Evolutionary conservation across 73 alveolate species (phyloP).

Genomic region (Paramecium biaurelia): DNA sequence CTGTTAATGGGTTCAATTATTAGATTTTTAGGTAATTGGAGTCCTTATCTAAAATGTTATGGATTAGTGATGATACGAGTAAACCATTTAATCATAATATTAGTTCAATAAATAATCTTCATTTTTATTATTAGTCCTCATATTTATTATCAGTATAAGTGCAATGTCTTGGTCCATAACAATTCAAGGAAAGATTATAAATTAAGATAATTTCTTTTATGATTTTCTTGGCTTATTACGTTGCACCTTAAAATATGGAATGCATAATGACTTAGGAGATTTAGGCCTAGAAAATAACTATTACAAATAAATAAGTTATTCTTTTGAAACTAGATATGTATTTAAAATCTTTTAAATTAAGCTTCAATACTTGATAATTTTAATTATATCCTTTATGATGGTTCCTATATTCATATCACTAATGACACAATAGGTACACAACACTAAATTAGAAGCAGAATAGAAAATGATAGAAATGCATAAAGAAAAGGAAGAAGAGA

Average conservation of each 20-base stretch:
- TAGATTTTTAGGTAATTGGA: conserved; percentile 41
- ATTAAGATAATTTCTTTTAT: neutral
- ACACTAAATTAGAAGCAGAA: conserved; percentile 31
- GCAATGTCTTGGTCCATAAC: conserved; percentile 30
- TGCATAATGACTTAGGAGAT: neutral
- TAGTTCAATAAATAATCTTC: conserved; percentile 42
- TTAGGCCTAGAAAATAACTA: neutral
- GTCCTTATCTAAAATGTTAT: conserved; percentile 23
- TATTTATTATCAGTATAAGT: neutral
- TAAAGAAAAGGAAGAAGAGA: neutral
- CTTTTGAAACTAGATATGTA: conserved; percentile 32
- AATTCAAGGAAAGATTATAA: neutral
- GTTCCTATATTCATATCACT: conserved; percentile 28
- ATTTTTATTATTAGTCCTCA: neutral
- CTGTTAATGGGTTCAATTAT: conserved; percentile 16
- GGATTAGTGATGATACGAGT: conserved; percentile 48
- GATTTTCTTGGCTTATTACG: neutral
- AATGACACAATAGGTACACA: conserved; percentile 23
- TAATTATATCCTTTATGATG: neutral
- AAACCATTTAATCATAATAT: neutral
- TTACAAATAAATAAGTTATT: neutral
- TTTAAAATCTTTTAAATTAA: neutral
- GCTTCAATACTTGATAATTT: neutral
- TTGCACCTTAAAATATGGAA: neutral
- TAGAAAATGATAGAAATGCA: conserved; percentile 22